phyloP scores from a whole-genome alignment of 225 moss, liverwort and hornwort genomes.

The Pseudisothecium myosuroides region DNA sequence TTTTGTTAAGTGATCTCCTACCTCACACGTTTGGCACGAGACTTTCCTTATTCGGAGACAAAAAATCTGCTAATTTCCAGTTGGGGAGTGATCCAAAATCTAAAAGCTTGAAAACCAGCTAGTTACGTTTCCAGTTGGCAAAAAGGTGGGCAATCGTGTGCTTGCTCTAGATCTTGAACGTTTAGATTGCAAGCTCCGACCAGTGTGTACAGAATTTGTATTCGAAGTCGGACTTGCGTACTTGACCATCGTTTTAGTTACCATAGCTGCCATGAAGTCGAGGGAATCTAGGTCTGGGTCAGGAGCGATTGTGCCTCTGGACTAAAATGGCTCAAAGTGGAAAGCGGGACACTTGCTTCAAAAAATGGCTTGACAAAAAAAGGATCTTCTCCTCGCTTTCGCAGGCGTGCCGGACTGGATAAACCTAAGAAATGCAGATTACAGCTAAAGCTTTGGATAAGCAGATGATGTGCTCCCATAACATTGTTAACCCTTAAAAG shows the following conservation, averaged over 20 bases:
- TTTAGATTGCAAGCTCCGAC: neutral
- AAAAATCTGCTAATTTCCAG: neutral
- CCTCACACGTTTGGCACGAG: neutral
- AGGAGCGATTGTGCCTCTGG: neutral
- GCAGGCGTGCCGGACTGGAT: neutral
- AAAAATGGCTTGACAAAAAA: neutral
- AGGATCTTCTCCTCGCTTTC: neutral
- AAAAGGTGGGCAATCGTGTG: neutral
- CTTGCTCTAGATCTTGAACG: neutral
- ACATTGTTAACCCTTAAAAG: neutral
- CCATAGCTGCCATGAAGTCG: neutral
- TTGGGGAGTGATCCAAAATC: neutral
- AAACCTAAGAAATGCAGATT: neutral
- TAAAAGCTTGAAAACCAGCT: neutral
- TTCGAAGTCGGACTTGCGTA: neutral
- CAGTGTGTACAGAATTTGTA: neutral
- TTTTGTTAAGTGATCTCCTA: neutral
- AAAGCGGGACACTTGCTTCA: neutral
- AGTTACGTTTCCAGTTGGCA: neutral
- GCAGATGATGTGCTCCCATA: neutral
- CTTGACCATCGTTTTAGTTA: neutral
- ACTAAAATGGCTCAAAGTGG: neutral
- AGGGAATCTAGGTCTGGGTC: neutral
- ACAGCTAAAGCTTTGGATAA: neutral
- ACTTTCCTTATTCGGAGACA: neutral